phyloP scores from a whole-genome alignment of 768 basidiomycete species.

The Suillus occidentalis region DNA sequence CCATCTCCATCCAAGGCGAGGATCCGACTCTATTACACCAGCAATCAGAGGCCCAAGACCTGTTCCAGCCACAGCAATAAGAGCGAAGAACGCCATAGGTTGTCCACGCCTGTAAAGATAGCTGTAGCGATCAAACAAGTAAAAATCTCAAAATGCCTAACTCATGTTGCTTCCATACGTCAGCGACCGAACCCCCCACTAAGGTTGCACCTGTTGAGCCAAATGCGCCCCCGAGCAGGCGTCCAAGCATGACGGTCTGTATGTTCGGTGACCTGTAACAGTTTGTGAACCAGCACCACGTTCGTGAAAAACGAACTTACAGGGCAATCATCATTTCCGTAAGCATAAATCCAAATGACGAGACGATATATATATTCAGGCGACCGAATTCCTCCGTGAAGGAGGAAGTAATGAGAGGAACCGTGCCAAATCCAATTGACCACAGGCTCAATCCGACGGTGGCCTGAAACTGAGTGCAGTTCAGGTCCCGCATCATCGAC shows the following conservation, averaged over 20 bases:
- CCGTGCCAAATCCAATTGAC: slow-evolving; percentile 55
- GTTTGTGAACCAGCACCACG: not conserved
- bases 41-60: slow-evolving; percentile 60
- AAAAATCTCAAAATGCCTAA: slow-evolving; percentile 27
- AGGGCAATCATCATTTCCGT: slow-evolving; percentile 43
- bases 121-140: not conserved
- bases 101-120: slow-evolving; percentile 30
- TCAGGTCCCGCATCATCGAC: slow-evolving; percentile 48
- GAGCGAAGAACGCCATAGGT: slow-evolving; percentile 73
- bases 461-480: slow-evolving; percentile 43
- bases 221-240: slow-evolving; percentile 59
- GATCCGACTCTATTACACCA: slow-evolving; percentile 62
- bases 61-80: slow-evolving; percentile 55
- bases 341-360: slow-evolving; percentile 44
- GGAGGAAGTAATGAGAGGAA: slow-evolving; percentile 60
- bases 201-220: slow-evolving; percentile 65
- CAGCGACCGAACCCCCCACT: slow-evolving; percentile 68
- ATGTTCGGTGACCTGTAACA: slow-evolving; percentile 37
- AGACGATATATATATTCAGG: slow-evolving; percentile 53
- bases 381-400: slow-evolving; percentile 70
- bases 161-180: slow-evolving; percentile 60
- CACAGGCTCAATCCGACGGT: slow-evolving; percentile 49
- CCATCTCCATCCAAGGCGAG: slow-evolving; percentile 67
- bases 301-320: slow-evolving; percentile 13
- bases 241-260: slow-evolving; percentile 56